Evolutionary conservation across 169 alveolate genomes (phyloP).

Genomic region (Cryptosporidium tyzzeri): DNA sequence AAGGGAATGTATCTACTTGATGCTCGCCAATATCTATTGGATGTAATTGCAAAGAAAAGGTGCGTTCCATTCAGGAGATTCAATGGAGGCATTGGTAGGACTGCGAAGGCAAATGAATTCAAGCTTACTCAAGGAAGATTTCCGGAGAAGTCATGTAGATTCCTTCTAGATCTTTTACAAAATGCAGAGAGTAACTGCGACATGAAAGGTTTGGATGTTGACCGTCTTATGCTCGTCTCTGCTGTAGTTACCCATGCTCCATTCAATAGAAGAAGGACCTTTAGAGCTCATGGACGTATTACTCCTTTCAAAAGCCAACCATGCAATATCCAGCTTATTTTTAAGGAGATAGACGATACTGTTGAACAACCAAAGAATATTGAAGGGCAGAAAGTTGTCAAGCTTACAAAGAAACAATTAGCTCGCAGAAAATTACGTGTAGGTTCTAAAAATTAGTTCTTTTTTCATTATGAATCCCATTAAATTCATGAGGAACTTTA

Average conservation of each 20-base stretch:
- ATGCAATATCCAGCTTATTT: slow-evolving; percentile 90
- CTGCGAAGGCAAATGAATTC: slow-evolving; percentile 96
- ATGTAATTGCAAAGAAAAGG: slow-evolving; percentile 95
- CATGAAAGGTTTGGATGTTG: slow-evolving; percentile 94
- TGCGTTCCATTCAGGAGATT: slow-evolving; percentile 96
- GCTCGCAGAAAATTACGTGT: slow-evolving; percentile 84
- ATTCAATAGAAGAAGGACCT: slow-evolving; percentile 97
- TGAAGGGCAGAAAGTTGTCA: slow-evolving; percentile 80
- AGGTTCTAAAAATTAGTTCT: slow-evolving; percentile 35
- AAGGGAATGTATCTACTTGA: slow-evolving; percentile 92
- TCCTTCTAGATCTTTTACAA: slow-evolving; percentile 90
- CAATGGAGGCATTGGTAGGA: slow-evolving; percentile 97
- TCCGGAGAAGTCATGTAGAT: slow-evolving; percentile 96
- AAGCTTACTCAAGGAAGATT: slow-evolving; percentile 96
- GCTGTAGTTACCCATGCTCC: slow-evolving; percentile 95
- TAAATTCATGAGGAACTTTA: not conserved
- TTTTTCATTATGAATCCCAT: not conserved
- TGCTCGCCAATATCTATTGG: slow-evolving; percentile 94
- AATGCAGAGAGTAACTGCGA: slow-evolving; percentile 97
- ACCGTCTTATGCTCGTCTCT: slow-evolving; percentile 91
- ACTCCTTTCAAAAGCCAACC: slow-evolving; percentile 92
- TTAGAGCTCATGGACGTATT: slow-evolving; percentile 99
- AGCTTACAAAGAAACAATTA: slow-evolving; percentile 85
- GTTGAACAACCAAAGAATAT: slow-evolving; percentile 84
- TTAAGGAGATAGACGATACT: slow-evolving; percentile 85